These are phyloP conservation scores for Diaporthe vexans DNA, from an alignment of 2,329 filamentous ascomycete species.

Conservation along the genomic window DNA sequence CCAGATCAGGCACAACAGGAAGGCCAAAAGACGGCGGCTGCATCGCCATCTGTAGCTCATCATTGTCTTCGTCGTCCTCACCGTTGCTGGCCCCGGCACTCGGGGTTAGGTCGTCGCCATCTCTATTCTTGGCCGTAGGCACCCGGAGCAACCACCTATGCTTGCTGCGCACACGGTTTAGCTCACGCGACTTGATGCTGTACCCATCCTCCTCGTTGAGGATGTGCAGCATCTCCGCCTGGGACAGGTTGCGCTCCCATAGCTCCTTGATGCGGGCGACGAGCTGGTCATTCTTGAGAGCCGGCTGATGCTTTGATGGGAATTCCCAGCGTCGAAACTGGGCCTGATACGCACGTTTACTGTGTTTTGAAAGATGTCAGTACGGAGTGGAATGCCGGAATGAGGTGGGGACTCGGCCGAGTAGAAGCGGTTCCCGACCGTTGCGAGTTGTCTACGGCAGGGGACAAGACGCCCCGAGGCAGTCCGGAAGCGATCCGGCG, in stretches of 20 bases:
- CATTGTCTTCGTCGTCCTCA: constrained; percentile 8
- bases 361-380: constrained; percentile 50
- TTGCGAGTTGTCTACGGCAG: too few relatives aligned
- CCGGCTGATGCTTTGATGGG: constrained; percentile 79
- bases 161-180: constrained; percentile 77
- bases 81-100: background rate
- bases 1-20: constrained; percentile 37
- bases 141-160: constrained; percentile 77
- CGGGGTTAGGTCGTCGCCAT: constrained; percentile 32
- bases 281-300: constrained; percentile 77
- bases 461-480: constrained; percentile 36
- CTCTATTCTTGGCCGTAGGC: constrained; percentile 60
- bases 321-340: constrained; percentile 87
- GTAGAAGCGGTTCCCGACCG: background rate
- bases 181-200: constrained; percentile 77
- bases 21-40: constrained; percentile 50
- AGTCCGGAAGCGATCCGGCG: constrained; percentile 21
- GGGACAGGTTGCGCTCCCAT: constrained; percentile 81
- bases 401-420: background rate
- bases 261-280: constrained; percentile 80
- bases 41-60: background rate
- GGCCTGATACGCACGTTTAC: constrained; percentile 82
- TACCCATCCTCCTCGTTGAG: constrained; percentile 80
- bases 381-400: background rate
- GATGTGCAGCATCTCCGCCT: constrained; percentile 80